These are phyloP conservation scores for barley (Hordeum vulgare) DNA, from an alignment of 176 grass and related monocot species.

Conservation along the genomic window MorexV3_pseudomolecules_assembly NC_058522.1:44649265-44649764, in stretches of 20 bases:
- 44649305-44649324: constrained; percentile 86
- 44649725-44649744: neutral
- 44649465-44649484: neutral
- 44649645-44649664: constrained; percentile 1
- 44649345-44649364: constrained; percentile 72
- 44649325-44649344: constrained; percentile 57
- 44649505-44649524: neutral
- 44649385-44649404: constrained; percentile 84
- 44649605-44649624: neutral
- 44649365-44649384: constrained; percentile 89
- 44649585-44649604: neutral
- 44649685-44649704: neutral
- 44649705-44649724: neutral
- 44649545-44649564: neutral
- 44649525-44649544: neutral
- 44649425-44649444: neutral
- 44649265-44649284: neutral
- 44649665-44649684: neutral
- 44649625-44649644: neutral
- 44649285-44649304: neutral
- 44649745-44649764: neutral
- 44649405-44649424: constrained; percentile 15
- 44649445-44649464: neutral
- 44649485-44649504: neutral
- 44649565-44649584: neutral